Percentiles rank a stretch among this genome's conserved stretches.
phyloP scores from a whole-genome alignment of 2,329 filamentous ascomycete species.

The Elsinoe fawcettii region DNA sequence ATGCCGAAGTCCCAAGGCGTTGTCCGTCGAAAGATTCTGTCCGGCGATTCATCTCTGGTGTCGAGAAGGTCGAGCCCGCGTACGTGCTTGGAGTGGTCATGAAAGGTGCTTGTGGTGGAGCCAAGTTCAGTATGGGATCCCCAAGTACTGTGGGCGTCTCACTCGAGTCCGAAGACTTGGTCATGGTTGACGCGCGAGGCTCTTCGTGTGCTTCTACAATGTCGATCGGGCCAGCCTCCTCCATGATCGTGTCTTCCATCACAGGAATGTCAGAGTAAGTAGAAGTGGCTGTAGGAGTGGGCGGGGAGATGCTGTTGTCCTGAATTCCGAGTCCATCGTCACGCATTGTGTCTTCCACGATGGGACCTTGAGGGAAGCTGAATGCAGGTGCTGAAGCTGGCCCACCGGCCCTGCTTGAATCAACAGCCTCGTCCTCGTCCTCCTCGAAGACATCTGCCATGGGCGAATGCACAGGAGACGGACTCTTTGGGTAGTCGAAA shows the following conservation, averaged over 20 bases:
- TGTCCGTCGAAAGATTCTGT: slow-evolving; percentile 62
- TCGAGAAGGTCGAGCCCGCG: slow-evolving; percentile 51
- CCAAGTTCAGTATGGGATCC: slow-evolving; percentile 28
- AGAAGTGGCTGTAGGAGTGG: slow-evolving; percentile 2
- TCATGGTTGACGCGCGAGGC: slow-evolving; percentile 41
- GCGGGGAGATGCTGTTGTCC: slow-evolving; percentile 17
- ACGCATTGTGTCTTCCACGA: slow-evolving; percentile 31
- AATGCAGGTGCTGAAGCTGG: not conserved
- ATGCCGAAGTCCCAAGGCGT: slow-evolving; percentile 66
- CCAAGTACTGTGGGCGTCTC: slow-evolving; percentile 31
- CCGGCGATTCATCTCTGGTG: slow-evolving; percentile 55
- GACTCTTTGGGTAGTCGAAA: slow-evolving; percentile 48
- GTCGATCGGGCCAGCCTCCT: slow-evolving; percentile 33
- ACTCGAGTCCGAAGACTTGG: slow-evolving; percentile 44
- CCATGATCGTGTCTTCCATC: slow-evolving; percentile 28
- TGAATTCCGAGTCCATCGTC: slow-evolving; percentile 27
- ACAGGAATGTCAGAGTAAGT: slow-evolving; percentile 14
- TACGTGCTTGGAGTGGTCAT: slow-evolving; percentile 58
- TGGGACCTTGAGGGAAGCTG: slow-evolving; percentile 24
- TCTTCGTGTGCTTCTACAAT: slow-evolving; percentile 42
- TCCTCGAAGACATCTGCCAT: slow-evolving; percentile 87
- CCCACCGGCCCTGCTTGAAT: slow-evolving; percentile 21
- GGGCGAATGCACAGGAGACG: slow-evolving; percentile 44
- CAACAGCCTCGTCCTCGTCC: slow-evolving; percentile 59
- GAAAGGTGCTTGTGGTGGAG: slow-evolving; percentile 39